Evolutionary conservation across 2,329 filamentous ascomycete genomes (phyloP).

Genomic region (Didymella lethalis): DNA sequence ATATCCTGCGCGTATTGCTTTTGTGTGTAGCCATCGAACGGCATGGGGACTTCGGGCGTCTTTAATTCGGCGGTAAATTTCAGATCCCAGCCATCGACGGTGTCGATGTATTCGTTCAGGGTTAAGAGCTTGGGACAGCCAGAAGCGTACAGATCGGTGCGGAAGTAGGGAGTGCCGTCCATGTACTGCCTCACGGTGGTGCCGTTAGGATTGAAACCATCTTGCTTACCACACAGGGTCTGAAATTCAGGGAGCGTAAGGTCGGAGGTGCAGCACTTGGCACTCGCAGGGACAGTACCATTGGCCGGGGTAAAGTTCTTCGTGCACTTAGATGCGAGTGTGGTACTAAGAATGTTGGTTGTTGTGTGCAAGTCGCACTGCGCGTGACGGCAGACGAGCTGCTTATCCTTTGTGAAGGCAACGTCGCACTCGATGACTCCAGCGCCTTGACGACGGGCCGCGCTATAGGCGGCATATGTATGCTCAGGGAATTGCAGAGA

Average conservation of each 20-base stretch:
- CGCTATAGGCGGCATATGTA: slow-evolving; percentile 41
- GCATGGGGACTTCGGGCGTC: slow-evolving; percentile 73
- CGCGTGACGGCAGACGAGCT: slow-evolving; percentile 50
- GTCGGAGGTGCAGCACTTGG: slow-evolving; percentile 75
- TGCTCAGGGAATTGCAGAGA: slow-evolving; percentile 50
- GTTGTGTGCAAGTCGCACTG: slow-evolving; percentile 52
- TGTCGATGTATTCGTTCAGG: slow-evolving; percentile 68
- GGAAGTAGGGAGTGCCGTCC: slow-evolving; percentile 66
- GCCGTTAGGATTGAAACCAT: slow-evolving; percentile 69
- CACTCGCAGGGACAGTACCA: slow-evolving; percentile 59
- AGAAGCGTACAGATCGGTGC: slow-evolving; percentile 70
- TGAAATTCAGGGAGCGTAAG: slow-evolving; percentile 73
- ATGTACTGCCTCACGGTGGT: slow-evolving; percentile 66
- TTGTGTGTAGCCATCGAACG: slow-evolving; percentile 72
- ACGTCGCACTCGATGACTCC: slow-evolving; percentile 52
- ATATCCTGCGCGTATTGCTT: slow-evolving; percentile 70
- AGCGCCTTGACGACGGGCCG: slow-evolving; percentile 47
- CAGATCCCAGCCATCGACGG: slow-evolving; percentile 65
- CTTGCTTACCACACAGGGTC: slow-evolving; percentile 71
- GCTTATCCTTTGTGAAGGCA: slow-evolving; percentile 49
- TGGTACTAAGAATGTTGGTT: slow-evolving; percentile 49
- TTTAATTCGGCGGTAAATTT: slow-evolving; percentile 64
- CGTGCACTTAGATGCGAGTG: slow-evolving; percentile 48
- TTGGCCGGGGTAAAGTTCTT: slow-evolving; percentile 46
- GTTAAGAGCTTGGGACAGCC: slow-evolving; percentile 68